Evolutionary conservation across 257 asterid genomes (phyloP), one percentile per base, ranked within the genome.

Genomic region (Penstemon eatonii): DNA sequence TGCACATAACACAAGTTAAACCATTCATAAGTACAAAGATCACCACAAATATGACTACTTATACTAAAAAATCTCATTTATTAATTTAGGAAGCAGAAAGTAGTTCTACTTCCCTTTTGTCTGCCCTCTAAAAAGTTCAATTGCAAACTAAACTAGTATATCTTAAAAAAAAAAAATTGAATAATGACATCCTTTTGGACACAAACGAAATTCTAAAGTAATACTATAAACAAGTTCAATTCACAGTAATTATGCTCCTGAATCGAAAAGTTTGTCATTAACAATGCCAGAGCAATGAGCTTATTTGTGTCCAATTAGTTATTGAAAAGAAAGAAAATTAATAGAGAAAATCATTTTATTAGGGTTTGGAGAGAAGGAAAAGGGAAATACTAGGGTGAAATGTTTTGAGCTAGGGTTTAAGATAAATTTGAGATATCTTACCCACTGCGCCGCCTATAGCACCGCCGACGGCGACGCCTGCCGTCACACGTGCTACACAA

Each of bases 361-460:
- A 68, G 36, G 67, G 71, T 19, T 25, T 47, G 38, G 18, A 45
- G 52, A 49, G 42, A 25, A 39, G n/a, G 6, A 13, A 36, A 6
- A 36, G 47, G 37, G 38, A 11, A 49, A 0, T 55, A 15, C 18
- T 15, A 15, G 51, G 33, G 38, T 25, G 33, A 60, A 18, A 49
- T 4, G 9, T 7, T 15, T 7, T 0, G 7, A 25, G 18, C 40
- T 61, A 56, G 71, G 75, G 72, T 63, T 57, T 63, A 62, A 53
- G 67, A 60, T n/a, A 7, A 63, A 56, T 6, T 7, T 25, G 19
- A 33, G 62, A 36, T 6, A 42, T 56, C 33, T 12, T 75, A 80
- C 88, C 88, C n/a, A 83, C 80, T 61, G 88, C 87, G 68, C 87
- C 84, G 13, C 90, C 87, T 25, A 85, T 67, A 9, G 90, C 87